Evolutionary conservation across 1,284 basidiomycete species (phyloP), one percentile per base, ranked within the genome.

Genomic region (Ganoderma lucidum): DNA sequence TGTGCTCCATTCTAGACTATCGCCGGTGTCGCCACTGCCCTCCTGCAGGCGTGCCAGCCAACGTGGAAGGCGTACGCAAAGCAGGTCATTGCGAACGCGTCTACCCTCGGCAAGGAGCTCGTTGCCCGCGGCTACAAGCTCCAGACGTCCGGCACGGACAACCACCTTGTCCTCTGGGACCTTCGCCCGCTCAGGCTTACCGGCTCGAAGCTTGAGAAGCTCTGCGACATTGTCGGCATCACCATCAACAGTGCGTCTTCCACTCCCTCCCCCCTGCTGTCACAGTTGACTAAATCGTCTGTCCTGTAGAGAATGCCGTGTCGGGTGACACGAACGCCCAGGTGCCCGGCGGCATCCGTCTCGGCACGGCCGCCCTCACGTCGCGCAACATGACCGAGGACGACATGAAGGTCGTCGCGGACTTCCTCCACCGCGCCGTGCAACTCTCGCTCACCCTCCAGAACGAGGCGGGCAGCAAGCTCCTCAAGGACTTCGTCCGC

Each of bases 161-260:
- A 97, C 88, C 98, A 99, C 83, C 91, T 99, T 72, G 92, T 99
- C 70, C 93, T 99, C 63, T 99, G 97, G 97, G 98, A 99, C 81
- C 88, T 99, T 72, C 91, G 98, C 65, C 98, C 98, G 35, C 88
- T 98, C 75, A 94, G 96, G 67, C 86, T 99, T 78, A 99, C 98
- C 32, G 98, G 98, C 70, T 95, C 92, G 86, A 99, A 99, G 86
- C 91, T 99, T 71, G 97, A 98, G 88, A 99, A 98, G 88, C 91
- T 99, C 77, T 98, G 97, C 81, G 98, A 99, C 81, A 87, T 98
- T 66, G 91, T 96, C 79, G 96, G 96, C 76, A 98, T 99, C 82
- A 98, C 94, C 42, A 94, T 95, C 83, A 97, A 97, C 87, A 97
- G 93, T 94, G 73, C 72, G 92, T 85, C 28, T 63, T 44, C 45